Evolutionary conservation across 2,329 filamentous ascomycete species (phyloP).

Genomic region (Aspergillus novoparasiticus): DNA sequence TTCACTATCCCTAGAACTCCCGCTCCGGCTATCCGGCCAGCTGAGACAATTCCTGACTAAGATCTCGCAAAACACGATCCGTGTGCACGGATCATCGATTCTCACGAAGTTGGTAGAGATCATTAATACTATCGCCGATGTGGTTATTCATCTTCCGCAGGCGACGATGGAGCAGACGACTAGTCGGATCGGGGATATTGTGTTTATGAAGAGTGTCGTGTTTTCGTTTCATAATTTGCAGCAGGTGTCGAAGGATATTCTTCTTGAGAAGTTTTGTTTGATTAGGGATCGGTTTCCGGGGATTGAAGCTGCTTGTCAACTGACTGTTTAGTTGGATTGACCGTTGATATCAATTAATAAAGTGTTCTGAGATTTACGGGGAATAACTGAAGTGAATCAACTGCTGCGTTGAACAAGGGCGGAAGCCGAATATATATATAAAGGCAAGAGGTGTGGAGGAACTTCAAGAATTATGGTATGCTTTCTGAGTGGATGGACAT

Average conservation of each 20-base stretch:
- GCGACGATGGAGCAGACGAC: slow-evolving; percentile 50
- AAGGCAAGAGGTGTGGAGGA: too few relatives aligned
- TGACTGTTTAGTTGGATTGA: slow-evolving; percentile 16
- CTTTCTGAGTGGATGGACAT: too few relatives aligned
- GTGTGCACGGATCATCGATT: slow-evolving; percentile 59
- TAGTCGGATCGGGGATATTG: slow-evolving; percentile 56
- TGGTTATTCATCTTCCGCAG: slow-evolving; percentile 55
- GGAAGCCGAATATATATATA: too few relatives aligned
- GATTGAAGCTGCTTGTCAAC: slow-evolving; percentile 19
- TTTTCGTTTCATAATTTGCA: slow-evolving; percentile 54
- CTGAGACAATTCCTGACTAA: slow-evolving; percentile 46
- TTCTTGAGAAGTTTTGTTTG: slow-evolving; percentile 45
- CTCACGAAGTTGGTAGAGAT: slow-evolving; percentile 64
- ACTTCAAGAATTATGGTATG: too few relatives aligned
- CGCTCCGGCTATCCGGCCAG: slow-evolving; percentile 47
- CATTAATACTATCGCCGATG: slow-evolving; percentile 61
- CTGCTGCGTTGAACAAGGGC: too few relatives aligned
- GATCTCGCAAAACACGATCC: slow-evolving; percentile 51
- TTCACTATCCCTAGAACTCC: slow-evolving; percentile 47
- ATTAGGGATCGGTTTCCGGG: slow-evolving; percentile 26
- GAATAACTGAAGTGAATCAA: too few relatives aligned
- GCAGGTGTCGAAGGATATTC: slow-evolving; percentile 48
- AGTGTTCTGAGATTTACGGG: neutral
- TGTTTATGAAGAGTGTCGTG: slow-evolving; percentile 55
- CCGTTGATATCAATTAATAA: neutral